A percentile compares a stretch with the other conserved stretches of the same genome.
phyloP scores from a whole-genome alignment of 2,329 filamentous ascomycete species.

The Pseudocercospora macadamiae region DNA sequence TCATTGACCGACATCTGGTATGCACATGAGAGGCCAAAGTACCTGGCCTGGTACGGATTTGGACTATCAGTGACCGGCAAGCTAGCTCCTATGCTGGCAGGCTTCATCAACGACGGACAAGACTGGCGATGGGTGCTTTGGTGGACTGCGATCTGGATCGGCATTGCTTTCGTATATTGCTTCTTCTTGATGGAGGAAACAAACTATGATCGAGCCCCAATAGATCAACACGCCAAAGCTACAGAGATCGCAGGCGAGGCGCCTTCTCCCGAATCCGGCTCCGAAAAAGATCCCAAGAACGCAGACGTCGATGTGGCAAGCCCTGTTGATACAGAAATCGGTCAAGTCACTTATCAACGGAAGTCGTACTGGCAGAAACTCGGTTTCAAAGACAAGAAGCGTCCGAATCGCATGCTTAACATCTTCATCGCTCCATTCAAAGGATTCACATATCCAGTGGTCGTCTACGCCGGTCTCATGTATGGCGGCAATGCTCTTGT shows the following conservation, averaged over 20 bases:
- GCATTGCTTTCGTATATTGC: conserved; percentile 53
- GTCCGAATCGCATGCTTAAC: conserved; percentile 47
- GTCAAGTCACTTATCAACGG: conserved; percentile 37
- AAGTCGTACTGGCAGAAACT: conserved; percentile 51
- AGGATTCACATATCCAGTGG: conserved; percentile 30
- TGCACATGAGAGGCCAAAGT: conserved; percentile 36
- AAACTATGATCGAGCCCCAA: conserved; percentile 46
- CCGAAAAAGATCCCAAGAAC: conserved; percentile 10
- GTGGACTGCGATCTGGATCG: conserved; percentile 60
- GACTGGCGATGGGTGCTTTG: conserved; percentile 55
- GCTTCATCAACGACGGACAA: conserved; percentile 53
- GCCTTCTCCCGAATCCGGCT: no score
- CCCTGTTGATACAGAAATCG: conserved; percentile 30
- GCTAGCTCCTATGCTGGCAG: conserved; percentile 49
- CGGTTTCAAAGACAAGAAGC: conserved; percentile 40
- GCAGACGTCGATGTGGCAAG: conserved; percentile 1
- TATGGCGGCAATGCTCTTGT: conserved; percentile 31
- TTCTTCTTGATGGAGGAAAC: conserved; percentile 66
- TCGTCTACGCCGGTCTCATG: conserved; percentile 33
- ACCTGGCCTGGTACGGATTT: conserved; percentile 37
- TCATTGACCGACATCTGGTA: conserved; percentile 33
- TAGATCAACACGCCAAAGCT: background rate
- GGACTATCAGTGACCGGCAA: conserved; percentile 30
- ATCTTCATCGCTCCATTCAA: conserved; percentile 38
- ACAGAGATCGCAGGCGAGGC: background rate